Base-by-base conservation (phyloP, 192 early-diverging fungal species). In the Backusella psychrophila region DNA sequence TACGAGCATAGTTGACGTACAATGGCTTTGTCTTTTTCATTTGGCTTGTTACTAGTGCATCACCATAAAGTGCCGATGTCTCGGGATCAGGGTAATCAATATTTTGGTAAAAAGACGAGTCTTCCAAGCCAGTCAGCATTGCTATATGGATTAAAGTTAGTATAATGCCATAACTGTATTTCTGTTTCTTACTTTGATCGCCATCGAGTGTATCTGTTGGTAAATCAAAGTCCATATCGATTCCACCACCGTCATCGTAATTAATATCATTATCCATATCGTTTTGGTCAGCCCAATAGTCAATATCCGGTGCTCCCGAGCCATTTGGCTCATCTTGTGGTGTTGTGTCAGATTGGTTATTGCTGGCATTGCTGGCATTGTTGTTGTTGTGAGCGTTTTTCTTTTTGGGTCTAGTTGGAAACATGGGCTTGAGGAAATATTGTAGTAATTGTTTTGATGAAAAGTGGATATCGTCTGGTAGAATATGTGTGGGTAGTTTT, bases 401-500 rank as follows among this genome's bases (percentile, higher is more conserved):
- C n/a, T 38, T 39, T 69, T 41, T 34, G 15, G 35, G 68, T 63
- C 56, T 63, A 63, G 23, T 86, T 26, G 80, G 81, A 59, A 80
- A 83, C 12, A 77, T 39, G 6, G 87, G 84, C 68, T 87, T 90
- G 19, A 84, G 68, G 56, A 90, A 90, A 70, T 84, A 84, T 52
- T 82, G 78, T 14, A 90, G 49, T 41, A 90, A 65, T 38, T 90
- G 83, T 69, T 86, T 87, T 0, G 88, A 90, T 23, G 84, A 85
- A 78, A 88, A 90, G 69, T 88, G 87, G 71, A 94, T 87, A 82
- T 98, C 97, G 56, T 95, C 94, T 12, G 95, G 97, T 19, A 98
- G 87, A 38, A 94, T 79, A 77, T 94, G 88, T 44, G 78, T 80
- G 14, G 82, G 66, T 33, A 86, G 82, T 83, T 91, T 87, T 14